Percentiles rank a stretch among this genome's conserved stretches.
Conservation (phyloP, 345 rosid species). For the Draba incana region DNA sequence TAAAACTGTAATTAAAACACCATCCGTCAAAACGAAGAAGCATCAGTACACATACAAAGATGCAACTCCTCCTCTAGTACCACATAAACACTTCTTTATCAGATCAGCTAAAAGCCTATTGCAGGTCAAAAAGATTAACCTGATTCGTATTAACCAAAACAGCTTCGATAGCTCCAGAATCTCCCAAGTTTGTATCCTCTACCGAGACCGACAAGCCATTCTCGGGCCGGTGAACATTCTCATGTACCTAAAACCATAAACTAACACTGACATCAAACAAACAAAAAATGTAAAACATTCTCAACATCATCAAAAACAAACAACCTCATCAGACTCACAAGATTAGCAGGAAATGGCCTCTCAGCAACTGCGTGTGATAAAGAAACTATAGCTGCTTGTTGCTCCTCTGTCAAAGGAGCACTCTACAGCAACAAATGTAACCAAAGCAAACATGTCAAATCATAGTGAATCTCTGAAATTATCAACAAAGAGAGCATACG, state of each 20-base stretch:
- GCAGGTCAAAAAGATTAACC: constrained; percentile 40
- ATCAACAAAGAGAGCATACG: no score
- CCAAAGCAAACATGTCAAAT: no score
- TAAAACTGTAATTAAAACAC: constrained; percentile 62
- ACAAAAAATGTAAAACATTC: constrained; percentile 7
- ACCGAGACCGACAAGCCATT: constrained; percentile 58
- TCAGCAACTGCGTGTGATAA: constrained; percentile 78
- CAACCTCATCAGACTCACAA: constrained; percentile 49
- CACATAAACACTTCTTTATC: background rate
- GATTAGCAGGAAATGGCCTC: constrained; percentile 74
- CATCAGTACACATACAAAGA: constrained; percentile 22
- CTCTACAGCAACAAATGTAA: constrained; percentile 44
- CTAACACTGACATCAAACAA: constrained; percentile 24
- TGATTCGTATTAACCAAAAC: constrained; percentile 88
- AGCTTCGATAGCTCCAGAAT: constrained; percentile 68
- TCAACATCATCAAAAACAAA: background rate
- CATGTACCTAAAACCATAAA: constrained; percentile 58
- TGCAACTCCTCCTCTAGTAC: constrained; percentile 14
- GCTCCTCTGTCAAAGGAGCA: constrained; percentile 85
- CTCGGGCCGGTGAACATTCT: constrained; percentile 59
- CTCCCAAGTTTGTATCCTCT: constrained; percentile 52
- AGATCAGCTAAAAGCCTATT: constrained; percentile 7
- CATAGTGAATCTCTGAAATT: no score
- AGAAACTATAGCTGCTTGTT: constrained; percentile 67
- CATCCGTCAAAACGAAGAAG: constrained; percentile 19